Conservation (phyloP, 2,329 filamentous ascomycete genomes). For the Ophiostoma populinum region DNA sequence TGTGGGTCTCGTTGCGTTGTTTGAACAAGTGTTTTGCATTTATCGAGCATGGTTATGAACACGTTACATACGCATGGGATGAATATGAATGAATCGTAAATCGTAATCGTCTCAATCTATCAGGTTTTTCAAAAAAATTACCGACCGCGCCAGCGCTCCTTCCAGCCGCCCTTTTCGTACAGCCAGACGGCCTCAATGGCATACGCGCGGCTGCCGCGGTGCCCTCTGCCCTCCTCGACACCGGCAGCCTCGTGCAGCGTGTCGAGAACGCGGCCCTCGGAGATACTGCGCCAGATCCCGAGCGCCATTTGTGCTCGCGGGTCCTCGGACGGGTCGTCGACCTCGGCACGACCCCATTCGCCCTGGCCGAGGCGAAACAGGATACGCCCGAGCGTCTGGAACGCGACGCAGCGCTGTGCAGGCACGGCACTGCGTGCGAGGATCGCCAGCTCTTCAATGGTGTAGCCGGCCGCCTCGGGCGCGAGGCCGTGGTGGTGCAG, state of each 20-base stretch:
- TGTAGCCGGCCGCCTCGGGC: constrained; percentile 88
- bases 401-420: constrained; percentile 78
- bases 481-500: constrained; percentile 89
- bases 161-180: constrained; percentile 57
- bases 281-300: constrained; percentile 68
- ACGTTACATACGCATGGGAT: background rate
- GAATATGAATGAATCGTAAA: background rate
- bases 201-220: constrained; percentile 68
- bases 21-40: background rate
- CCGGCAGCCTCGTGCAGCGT: constrained; percentile 60
- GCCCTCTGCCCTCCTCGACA: constrained; percentile 43
- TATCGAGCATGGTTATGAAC: constrained; percentile 3
- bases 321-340: constrained; percentile 6
- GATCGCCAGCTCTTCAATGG: constrained; percentile 67
- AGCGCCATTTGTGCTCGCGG: constrained; percentile 36
- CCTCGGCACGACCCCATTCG: constrained; percentile 32
- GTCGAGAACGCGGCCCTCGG: constrained; percentile 60
- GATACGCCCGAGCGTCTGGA: constrained; percentile 75
- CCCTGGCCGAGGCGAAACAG: constrained; percentile 67
- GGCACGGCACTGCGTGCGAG: constrained; percentile 68
- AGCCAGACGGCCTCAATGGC: constrained; percentile 83
- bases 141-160: constrained; percentile 36
- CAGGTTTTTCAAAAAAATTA: background rate
- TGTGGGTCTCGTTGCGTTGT: background rate
- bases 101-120: background rate